Conservation (phyloP, 192 early-diverging fungal species). For the Umbelopsis ramanniana region DNA sequence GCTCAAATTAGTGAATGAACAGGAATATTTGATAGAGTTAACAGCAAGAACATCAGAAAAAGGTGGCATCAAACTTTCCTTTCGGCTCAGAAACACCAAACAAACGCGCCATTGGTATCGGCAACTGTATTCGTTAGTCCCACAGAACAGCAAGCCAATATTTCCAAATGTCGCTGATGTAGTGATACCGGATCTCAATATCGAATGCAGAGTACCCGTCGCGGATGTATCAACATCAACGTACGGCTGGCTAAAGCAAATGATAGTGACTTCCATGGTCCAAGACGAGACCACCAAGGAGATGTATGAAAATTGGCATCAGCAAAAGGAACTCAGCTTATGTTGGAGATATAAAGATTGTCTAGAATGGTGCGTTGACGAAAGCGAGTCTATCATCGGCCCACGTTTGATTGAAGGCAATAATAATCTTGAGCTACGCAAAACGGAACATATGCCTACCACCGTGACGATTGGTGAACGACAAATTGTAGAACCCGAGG, state of each 20-base stretch:
- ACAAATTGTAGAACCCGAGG: background rate
- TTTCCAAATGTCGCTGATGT: background rate
- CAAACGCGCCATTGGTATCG: background rate
- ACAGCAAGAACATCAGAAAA: background rate
- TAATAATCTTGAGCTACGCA: background rate
- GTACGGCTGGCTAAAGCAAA: background rate
- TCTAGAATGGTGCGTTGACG: background rate
- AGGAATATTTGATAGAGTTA: background rate
- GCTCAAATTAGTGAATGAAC: background rate
- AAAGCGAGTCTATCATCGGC: background rate
- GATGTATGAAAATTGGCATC: background rate
- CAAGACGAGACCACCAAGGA: background rate
- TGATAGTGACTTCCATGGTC: background rate
- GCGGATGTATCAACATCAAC: background rate
- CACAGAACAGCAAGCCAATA: background rate
- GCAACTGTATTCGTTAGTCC: background rate
- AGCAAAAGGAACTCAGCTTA: background rate
- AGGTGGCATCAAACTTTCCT: background rate
- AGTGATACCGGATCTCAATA: background rate
- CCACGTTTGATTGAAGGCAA: background rate
- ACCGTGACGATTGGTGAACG: background rate
- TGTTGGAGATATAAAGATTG: background rate
- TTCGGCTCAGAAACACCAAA: background rate
- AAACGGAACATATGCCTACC: constrained; percentile 1
- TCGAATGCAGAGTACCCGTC: background rate